phyloP scores from a whole-genome alignment of 2,329 filamentous ascomycete species.

The Akanthomyces dipterigenus region DNA sequence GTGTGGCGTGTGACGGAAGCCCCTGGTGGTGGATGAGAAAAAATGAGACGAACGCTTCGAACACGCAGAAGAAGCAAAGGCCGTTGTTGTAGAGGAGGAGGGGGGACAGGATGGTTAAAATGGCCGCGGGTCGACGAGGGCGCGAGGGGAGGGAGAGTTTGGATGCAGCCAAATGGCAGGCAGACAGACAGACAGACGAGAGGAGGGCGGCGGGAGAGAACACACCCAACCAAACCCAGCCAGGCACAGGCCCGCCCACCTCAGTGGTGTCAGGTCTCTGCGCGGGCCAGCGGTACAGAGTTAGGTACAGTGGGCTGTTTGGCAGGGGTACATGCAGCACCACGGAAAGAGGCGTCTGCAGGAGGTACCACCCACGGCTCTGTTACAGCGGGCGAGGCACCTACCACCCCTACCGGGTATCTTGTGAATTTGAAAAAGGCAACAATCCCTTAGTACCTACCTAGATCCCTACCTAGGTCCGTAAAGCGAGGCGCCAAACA shows the following conservation, averaged over 20 bases:
- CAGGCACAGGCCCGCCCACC: not conserved
- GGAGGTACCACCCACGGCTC: not conserved
- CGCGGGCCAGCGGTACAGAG: not conserved
- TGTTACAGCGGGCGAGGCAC: not conserved
- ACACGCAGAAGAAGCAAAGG: not conserved
- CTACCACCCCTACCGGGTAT: no score
- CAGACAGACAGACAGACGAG: no score
- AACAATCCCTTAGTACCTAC: no score
- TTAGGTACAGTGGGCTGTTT: not conserved
- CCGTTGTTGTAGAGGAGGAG: not conserved
- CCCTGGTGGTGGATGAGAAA: not conserved
- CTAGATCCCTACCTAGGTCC: no score
- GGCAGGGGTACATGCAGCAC: not conserved
- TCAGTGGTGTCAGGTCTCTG: not conserved
- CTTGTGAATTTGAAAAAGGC: no score
- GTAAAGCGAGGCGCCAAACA: no score
- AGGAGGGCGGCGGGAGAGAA: no score
- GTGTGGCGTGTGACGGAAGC: not conserved
- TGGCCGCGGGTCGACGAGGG: not conserved
- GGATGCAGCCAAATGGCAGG: not conserved
- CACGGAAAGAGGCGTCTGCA: not conserved
- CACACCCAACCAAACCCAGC: not conserved
- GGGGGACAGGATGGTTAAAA: not conserved
- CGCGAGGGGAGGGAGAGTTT: not conserved
- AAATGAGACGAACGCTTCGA: not conserved